Conservation (phyloP, 345 rosid genomes). For the Physaria fendleri region DNA sequence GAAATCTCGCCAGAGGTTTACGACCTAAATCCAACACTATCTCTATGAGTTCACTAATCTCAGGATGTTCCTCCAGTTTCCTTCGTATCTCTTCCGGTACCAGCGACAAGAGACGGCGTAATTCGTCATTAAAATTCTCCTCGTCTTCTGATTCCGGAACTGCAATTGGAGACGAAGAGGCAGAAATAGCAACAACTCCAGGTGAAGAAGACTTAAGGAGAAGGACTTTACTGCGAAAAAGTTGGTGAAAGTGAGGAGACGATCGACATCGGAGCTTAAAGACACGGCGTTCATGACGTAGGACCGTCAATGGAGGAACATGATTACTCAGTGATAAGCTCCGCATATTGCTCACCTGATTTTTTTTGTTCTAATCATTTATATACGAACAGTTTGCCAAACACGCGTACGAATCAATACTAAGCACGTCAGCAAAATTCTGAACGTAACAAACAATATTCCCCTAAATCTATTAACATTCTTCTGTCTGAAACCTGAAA, state of each 20-base stretch:
- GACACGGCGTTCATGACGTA: constrained; percentile 11
- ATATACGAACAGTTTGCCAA: neutral
- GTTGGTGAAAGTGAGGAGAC: neutral
- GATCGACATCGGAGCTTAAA: constrained; percentile 9
- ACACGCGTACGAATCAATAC: constrained; percentile 2
- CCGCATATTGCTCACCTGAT: constrained; percentile 18
- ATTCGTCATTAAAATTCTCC: constrained; percentile 46
- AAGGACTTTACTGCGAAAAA: neutral
- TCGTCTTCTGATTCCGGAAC: constrained; percentile 14
- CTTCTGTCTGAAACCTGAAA: constrained; percentile 1
- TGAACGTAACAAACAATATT: neutral
- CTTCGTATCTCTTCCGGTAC: constrained; percentile 61
- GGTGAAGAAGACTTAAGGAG: constrained; percentile 8
- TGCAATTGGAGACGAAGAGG: constrained; percentile 19
- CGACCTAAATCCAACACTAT: constrained; percentile 91
- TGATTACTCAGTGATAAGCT: constrained; percentile 30
- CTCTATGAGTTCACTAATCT: constrained; percentile 56
- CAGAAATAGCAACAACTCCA: constrained; percentile 13
- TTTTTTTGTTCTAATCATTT: constrained; percentile 2
- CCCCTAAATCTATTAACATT: neutral
- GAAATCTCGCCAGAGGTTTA: constrained; percentile 65
- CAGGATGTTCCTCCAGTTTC: constrained; percentile 52
- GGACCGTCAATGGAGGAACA: constrained; percentile 28
- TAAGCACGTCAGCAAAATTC: neutral
- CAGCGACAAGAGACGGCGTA: constrained; percentile 61